Evolutionary conservation across 768 basidiomycete species (phyloP).

Genomic region (Mycena crocata): DNA sequence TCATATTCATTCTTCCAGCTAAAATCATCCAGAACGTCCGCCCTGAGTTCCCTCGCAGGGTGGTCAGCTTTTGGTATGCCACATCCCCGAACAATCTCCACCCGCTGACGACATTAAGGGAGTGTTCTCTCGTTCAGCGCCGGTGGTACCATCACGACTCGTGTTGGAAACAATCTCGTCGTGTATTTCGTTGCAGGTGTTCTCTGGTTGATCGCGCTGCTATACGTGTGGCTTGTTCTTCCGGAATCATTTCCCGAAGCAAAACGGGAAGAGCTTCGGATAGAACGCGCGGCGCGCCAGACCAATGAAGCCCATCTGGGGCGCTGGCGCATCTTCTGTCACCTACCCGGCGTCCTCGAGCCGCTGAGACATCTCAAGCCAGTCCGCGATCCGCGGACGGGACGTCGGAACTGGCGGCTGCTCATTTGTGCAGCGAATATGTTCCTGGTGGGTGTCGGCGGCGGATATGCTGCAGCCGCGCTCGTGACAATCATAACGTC

Average conservation of each 20-base stretch:
- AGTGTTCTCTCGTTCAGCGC: constrained; percentile 39
- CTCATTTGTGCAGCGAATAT: constrained; percentile 41
- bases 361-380: constrained; percentile 41
- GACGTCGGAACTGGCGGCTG: constrained; percentile 44
- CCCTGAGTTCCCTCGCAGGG: constrained; percentile 41
- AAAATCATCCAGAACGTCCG: constrained; percentile 35
- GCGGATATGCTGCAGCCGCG: constrained; percentile 24
- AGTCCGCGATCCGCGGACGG: constrained; percentile 27
- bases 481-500: constrained; percentile 42
- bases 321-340: constrained; percentile 7
- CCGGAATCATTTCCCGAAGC: constrained; percentile 46
- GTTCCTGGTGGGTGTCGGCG: constrained; percentile 35
- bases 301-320: not conserved
- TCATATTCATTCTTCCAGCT: not conserved
- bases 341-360: constrained; percentile 28
- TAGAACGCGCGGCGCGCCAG: constrained; percentile 16
- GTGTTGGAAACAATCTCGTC: constrained; percentile 33
- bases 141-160: constrained; percentile 45
- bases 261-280: constrained; percentile 34
- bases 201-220: constrained; percentile 29
- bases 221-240: constrained; percentile 40
- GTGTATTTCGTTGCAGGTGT: constrained; percentile 37
- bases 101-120: constrained; percentile 28
- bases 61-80: constrained; percentile 43
- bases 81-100: not conserved